Percentiles rank a stretch among this genome's conserved stretches.
phyloP scores from a whole-genome alignment of 306 rosid genomes.

The Hippophae tibetana region DNA sequence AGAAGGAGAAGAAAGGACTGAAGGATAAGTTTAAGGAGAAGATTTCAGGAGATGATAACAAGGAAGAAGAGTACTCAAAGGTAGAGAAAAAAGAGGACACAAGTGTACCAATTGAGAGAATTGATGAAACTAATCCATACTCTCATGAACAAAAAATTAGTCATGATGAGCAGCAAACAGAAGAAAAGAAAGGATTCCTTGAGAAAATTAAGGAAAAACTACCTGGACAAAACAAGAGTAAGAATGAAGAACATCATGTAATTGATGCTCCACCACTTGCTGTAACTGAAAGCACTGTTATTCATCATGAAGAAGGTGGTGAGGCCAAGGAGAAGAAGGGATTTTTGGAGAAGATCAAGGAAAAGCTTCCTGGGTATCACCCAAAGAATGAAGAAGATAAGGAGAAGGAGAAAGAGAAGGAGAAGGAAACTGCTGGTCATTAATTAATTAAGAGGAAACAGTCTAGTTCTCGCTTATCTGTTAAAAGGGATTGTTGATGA shows the following conservation, averaged over 20 bases:
- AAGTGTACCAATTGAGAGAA: constrained; percentile 42
- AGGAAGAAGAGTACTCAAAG: no score
- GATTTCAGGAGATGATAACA: constrained; percentile 8
- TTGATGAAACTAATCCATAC: constrained; percentile 21
- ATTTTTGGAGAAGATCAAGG: constrained; percentile 70
- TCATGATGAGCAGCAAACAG: constrained; percentile 15
- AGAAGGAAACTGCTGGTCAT: background rate
- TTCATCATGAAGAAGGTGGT: constrained; percentile 28
- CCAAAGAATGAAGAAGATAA: constrained; percentile 32
- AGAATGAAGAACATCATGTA: constrained; percentile 35
- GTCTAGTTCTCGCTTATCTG: background rate
- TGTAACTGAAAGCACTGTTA: background rate
- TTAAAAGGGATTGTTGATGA: background rate
- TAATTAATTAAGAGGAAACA: background rate
- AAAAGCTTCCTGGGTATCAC: constrained; percentile 74
- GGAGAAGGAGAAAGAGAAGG: constrained; percentile 16
- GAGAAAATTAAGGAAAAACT: constrained; percentile 77
- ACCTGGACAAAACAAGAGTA: constrained; percentile 63
- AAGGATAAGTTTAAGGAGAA: constrained; percentile 28
- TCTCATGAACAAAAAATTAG: no score
- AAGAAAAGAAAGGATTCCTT: constrained; percentile 74
- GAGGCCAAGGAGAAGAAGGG: constrained; percentile 74
- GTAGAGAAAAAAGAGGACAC: constrained; percentile 26
- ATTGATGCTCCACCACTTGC: constrained; percentile 6
- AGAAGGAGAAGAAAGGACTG: constrained; percentile 40